A percentile compares a stretch with the other conserved stretches of the same genome.
phyloP scores from a whole-genome alignment of 2,329 filamentous ascomycete genomes.

The Pseudocercospora fuligena region DNA sequence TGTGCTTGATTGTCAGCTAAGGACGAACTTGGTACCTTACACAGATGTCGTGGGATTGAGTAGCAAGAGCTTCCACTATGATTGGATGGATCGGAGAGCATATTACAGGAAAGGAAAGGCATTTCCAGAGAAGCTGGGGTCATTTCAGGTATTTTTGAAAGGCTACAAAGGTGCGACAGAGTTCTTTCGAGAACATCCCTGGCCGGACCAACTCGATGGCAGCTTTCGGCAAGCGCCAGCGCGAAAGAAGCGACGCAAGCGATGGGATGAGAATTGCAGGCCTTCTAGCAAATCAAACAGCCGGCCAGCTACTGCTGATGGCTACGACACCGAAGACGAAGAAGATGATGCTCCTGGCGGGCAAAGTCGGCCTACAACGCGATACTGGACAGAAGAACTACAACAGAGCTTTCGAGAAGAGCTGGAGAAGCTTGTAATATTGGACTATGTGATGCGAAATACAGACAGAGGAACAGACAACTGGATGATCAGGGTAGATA shows the following conservation, averaged over 20 bases:
- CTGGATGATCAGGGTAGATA: slow-evolving; percentile 99
- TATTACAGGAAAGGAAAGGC: slow-evolving; percentile 86
- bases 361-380: slow-evolving; percentile 53
- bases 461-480: slow-evolving; percentile 96
- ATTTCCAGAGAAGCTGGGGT: slow-evolving; percentile 87
- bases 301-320: slow-evolving; percentile 50
- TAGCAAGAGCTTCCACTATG: slow-evolving; percentile 97
- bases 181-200: slow-evolving; percentile 92
- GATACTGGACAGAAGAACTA: slow-evolving; percentile 84
- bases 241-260: slow-evolving; percentile 68
- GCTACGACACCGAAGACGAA: slow-evolving; percentile 42
- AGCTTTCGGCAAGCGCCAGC: slow-evolving; percentile 70
- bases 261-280: slow-evolving; percentile 83
- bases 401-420: slow-evolving; percentile 95
- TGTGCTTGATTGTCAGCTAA: slow-evolving; percentile 86
- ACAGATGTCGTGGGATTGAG: slow-evolving; percentile 93
- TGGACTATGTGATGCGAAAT: slow-evolving; percentile 99
- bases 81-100: slow-evolving; percentile 91
- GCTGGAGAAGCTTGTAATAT: slow-evolving; percentile 92
- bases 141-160: slow-evolving; percentile 96
- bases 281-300: slow-evolving; percentile 55
- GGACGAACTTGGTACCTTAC: slow-evolving; percentile 91
- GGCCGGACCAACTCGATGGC: slow-evolving; percentile 83
- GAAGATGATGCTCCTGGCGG: slow-evolving; percentile 30
- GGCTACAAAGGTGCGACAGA: slow-evolving; percentile 97